Base-by-base conservation (phyloP, 1,284 basidiomycete species). In the Blastosporella zonata region DNA sequence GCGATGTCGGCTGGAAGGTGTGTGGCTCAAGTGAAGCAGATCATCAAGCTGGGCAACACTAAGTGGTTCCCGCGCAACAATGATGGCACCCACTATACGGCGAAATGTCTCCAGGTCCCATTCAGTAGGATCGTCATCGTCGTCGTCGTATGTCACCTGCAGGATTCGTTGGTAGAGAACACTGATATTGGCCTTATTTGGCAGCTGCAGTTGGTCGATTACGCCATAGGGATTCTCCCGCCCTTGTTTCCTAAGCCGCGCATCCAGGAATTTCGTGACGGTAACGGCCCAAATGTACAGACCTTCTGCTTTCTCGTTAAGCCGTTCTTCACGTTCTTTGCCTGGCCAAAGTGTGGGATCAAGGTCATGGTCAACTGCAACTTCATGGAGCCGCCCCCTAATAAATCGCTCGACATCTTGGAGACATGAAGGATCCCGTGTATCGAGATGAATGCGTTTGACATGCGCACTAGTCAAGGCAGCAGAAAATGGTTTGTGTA, bases 211-310 rank as follows among this genome's bases (percentile, higher is more conserved):
- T 13, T 33, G 10, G 13, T 50, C 28, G 4, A 53, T 27, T 17
- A 53, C 28, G 6, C 15, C 9, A 6, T 43, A 8, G 8, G 43
- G 40, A 37, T 40, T 28, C 33, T 49, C 44, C 10, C 13, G 31
- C 2, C 47, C 47, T 21, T 17, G n/a, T 10, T 25, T 12, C 1
- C 20, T 12, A 17, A 55, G 27, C 27, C 51, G 46, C 3, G 27
- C 27, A n/a, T 45, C 37, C 13, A 55, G 28, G 27, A 47, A 49
- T n/a, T 51, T 43, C 1, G 25, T 43, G 2, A 45, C 53, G 13
- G 53, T 55, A 8, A 49, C 48, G 13, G 54, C 54, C 54, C 54
- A 55, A 10, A 55, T 52, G 34, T 49, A 55, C 22, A 55, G 47
- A 2, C 54, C 54, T 13, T 47, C 27, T 3, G 50, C 54, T 22